A percentile compares a stretch with the other conserved stretches of the same genome.
These are phyloP conservation scores for Acacia pycnantha DNA, from an alignment of 331 rosid species.

Conservation along the genomic window DNA sequence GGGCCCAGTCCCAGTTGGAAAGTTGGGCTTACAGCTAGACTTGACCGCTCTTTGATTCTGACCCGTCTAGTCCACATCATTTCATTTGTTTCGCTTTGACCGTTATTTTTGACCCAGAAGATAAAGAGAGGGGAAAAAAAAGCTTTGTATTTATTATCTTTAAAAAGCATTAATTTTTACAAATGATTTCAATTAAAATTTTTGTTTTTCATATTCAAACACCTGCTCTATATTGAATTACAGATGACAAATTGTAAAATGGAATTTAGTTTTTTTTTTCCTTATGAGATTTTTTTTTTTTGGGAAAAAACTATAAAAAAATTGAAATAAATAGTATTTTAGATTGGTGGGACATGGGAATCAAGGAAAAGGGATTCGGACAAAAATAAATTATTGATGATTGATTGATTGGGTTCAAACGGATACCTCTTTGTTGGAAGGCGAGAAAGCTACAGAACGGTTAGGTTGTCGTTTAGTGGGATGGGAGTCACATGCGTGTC, in stretches of 20 bases:
- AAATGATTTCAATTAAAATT: neutral
- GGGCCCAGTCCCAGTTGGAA: conserved; percentile 12
- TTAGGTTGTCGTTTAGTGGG: neutral
- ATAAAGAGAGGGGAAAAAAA: neutral
- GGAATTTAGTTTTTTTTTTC: no score
- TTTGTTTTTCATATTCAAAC: neutral
- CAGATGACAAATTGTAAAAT: neutral
- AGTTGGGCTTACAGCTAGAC: conserved; percentile 12
- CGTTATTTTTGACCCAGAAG: neutral
- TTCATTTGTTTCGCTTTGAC: neutral
- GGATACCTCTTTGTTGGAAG: neutral
- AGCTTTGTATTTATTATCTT: neutral
- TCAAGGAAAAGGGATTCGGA: neutral
- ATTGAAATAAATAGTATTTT: neutral
- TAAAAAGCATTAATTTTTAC: neutral
- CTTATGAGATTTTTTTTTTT: no score
- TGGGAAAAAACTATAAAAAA: neutral
- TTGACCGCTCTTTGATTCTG: neutral
- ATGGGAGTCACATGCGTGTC: neutral
- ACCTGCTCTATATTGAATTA: neutral
- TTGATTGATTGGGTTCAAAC: neutral
- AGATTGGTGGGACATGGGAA: neutral
- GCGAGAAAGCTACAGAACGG: neutral
- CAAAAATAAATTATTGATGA: neutral
- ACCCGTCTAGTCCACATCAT: neutral